Evolutionary conservation across 805 yeast genomes (phyloP), one percentile per base, ranked within the genome.

Genomic region (Maudiozyma bulderi): DNA sequence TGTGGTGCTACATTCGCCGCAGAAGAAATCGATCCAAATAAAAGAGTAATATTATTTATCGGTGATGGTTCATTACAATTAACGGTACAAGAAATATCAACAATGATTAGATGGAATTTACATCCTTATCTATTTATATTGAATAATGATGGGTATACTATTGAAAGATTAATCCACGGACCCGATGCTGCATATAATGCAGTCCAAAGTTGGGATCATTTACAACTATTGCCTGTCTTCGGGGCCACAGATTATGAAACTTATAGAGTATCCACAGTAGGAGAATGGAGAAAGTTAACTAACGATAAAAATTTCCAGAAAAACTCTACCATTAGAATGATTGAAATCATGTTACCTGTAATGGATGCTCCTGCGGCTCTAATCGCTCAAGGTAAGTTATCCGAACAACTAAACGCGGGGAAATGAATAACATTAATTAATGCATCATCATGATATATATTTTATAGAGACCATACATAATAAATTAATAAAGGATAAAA

Each of bases 51-150:
- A 43, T 66, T 80, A 47, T 80, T 80, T 54, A 74, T 78, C 50
- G 85, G 85, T 66, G 85, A 80, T 62, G 84, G 85, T 59, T 80
- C 84, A 14, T 69, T 80, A 54, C 84, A 80, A 67, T 71, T 80
- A 62, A 78, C 85, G 3, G 82, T 77, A 29, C 84, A 79, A 68
- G 82, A 81, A 59, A 77, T 80, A 53, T 76, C 82, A 28, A 80
- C 83, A 46, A 73, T 77, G 73, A 70, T 76, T 53, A 74, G 78
- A 62, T 75, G 80, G 79, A 71, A 73, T 44, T 69, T 76, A 53
- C 77, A 72, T 48, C 84, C 84, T 52, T 80, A 80, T 62, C 62
- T 80, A 54, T 80, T 80, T 57, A 75, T 80, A 9, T 70, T 80
- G 58, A 80, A 80, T 66, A 80, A 80, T 62, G 76, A 72, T 49